phyloP scores from a whole-genome alignment of 768 basidiomycete genomes.

The Hericium erinaceus region DNA sequence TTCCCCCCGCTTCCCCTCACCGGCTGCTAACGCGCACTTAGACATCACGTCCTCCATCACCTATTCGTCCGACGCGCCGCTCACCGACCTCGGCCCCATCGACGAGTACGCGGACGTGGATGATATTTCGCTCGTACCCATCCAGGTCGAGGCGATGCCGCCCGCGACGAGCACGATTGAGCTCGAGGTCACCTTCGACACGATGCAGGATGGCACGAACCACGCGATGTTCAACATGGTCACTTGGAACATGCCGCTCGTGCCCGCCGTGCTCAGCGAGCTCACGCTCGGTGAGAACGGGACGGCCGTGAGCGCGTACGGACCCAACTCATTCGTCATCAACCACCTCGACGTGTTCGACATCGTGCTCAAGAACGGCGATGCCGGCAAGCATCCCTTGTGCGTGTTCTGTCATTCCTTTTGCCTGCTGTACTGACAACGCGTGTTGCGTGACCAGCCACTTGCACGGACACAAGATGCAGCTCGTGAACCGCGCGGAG shows the following conservation, averaged over 20 bases:
- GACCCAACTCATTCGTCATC: slow-evolving; percentile 67
- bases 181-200: slow-evolving; percentile 72
- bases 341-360: slow-evolving; percentile 71
- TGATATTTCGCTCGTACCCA: slow-evolving; percentile 63
- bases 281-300: slow-evolving; percentile 73
- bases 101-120: slow-evolving; percentile 51
- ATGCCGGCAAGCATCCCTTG: slow-evolving; percentile 80
- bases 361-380: slow-evolving; percentile 64
- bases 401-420: slow-evolving; percentile 26
- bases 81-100: slow-evolving; percentile 45
- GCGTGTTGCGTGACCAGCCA: slow-evolving; percentile 42
- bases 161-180: slow-evolving; percentile 48
- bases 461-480: slow-evolving; percentile 82
- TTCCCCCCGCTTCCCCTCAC: not conserved
- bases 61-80: slow-evolving; percentile 46
- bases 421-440: slow-evolving; percentile 3
- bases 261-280: slow-evolving; percentile 69
- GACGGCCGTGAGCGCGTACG: slow-evolving; percentile 62
- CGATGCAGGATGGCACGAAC: slow-evolving; percentile 81
- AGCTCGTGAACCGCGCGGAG: slow-evolving; percentile 63
- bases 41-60: slow-evolving; percentile 80
- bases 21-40: slow-evolving; percentile 21
- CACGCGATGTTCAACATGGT: slow-evolving; percentile 67
- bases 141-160: slow-evolving; percentile 40
- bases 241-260: slow-evolving; percentile 59